phyloP scores from a whole-genome alignment of 306 rosid species.

The Glycine tomentella region DNA sequence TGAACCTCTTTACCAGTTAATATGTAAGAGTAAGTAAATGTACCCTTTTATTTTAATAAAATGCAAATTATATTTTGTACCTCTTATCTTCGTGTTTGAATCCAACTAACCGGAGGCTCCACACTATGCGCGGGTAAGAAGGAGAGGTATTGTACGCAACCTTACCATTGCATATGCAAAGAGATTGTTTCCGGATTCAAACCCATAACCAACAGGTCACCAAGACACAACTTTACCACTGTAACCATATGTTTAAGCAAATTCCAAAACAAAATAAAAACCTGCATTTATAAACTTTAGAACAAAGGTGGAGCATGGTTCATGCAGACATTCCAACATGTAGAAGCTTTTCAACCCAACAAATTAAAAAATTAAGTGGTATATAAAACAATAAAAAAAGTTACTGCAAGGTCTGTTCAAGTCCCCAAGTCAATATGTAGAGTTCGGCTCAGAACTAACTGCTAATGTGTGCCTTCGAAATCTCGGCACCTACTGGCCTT shows the following conservation, averaged over 20 bases:
- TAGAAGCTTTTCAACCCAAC: not conserved
- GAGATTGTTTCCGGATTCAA: too few species aligned
- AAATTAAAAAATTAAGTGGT: not conserved
- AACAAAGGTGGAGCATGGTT: not conserved
- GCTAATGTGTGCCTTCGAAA: not conserved
- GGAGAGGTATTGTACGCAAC: too few species aligned
- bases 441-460: not conserved
- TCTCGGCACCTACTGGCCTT: conserved; percentile 42
- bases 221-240: too few species aligned
- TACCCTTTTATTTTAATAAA: too few species aligned
- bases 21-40: too few species aligned
- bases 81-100: too few species aligned
- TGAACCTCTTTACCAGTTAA: too few species aligned
- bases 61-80: too few species aligned
- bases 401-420: not conserved
- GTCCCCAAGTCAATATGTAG: not conserved
- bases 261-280: not conserved
- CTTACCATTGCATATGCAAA: too few species aligned
- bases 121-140: too few species aligned
- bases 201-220: too few species aligned
- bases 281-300: not conserved
- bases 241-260: not conserved
- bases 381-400: not conserved
- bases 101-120: too few species aligned
- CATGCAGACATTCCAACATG: not conserved